Base-by-base conservation (phyloP, 2,329 filamentous ascomycete species). In the Epichloe festucae region DNA sequence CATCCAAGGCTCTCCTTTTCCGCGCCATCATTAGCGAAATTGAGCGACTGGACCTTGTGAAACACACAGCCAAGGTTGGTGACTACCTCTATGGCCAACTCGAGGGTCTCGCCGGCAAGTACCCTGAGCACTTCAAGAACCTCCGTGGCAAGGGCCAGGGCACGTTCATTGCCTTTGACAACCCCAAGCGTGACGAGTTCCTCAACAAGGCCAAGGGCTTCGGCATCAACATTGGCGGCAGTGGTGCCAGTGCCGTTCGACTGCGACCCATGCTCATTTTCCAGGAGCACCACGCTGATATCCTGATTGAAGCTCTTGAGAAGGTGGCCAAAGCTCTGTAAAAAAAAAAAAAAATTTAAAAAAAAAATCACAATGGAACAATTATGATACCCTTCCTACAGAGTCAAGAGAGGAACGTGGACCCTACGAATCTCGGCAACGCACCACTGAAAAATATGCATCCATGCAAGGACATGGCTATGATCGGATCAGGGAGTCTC, bases 91-190 rank as follows among this genome's bases (percentile, higher is more conserved):
- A 76, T 67, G 70, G 67, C 53, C 81, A 83, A 54, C 75, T 96
- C 48, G 77, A 85, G 69, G 70, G 65, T 39, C 76, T 96, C 43
- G 77, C 81, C 36, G 63, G 75, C 62, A 78, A 81, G 66, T 91
- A 87, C 67, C 89, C 90, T 1, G 76, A 75, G 38, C 78, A 91
- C 67, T 84, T 96, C 68, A 71, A 80, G 64, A 93, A 95, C 73
- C 77, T 96, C 54, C 80, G 89, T 61, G 90, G 89, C 50, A 87
- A 94, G 73, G 85, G 85, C 48, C 85, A 87, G 71, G 89, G 89
- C 58, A 95, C 90, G 10, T 95, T 95, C 67, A 88, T 96, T 64
- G 89, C 90, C 48, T 96, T 89, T 75, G 90, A 96, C 68, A 86
- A 79, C 63, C 87, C 87, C 51, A 74, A 81, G 60, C 77, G 89